Evolutionary conservation across 306 rosid species (phyloP).

Genomic region (Begonia peltatifolia): DNA sequence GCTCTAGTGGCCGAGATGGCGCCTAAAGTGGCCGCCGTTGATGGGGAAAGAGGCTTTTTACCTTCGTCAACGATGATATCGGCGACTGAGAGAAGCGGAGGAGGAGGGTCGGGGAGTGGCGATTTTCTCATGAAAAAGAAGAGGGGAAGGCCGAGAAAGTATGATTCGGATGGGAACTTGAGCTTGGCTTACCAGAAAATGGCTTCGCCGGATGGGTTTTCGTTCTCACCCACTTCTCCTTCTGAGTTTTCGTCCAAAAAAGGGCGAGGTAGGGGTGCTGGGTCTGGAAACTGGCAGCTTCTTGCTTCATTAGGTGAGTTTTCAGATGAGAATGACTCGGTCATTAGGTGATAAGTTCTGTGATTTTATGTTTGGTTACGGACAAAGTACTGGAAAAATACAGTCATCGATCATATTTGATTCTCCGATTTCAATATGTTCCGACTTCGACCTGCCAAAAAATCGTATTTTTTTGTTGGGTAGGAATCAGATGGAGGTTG

Average conservation of each 20-base stretch:
- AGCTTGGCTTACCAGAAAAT: conserved; percentile 14
- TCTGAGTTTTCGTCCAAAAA: conserved; percentile 34
- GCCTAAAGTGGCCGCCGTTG: conserved; percentile 13
- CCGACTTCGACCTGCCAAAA: too few relatives aligned
- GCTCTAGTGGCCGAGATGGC: conserved; percentile 13
- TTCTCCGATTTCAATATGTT: too few relatives aligned
- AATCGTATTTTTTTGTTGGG: too few relatives aligned
- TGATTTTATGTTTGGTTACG: background rate
- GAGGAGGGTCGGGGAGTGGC: conserved; percentile 12
- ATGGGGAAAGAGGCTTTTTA: background rate
- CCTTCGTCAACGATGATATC: conserved; percentile 1
- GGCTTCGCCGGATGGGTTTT: conserved; percentile 31
- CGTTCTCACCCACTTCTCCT: conserved; percentile 31
- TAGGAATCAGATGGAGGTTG: too few relatives aligned
- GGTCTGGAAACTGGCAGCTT: conserved; percentile 39
- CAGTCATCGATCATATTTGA: too few relatives aligned
- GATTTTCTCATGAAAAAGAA: conserved; percentile 58
- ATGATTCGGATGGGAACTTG: conserved; percentile 58
- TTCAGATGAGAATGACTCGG: background rate
- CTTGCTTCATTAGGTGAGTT: conserved; percentile 63
- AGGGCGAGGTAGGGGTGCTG: conserved; percentile 45
- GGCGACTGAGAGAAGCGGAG: background rate
- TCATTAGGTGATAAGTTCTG: background rate
- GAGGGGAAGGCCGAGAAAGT: conserved; percentile 82
- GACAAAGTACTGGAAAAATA: background rate